Conservation (phyloP, 23 red algal genomes). For the Cyanidioschyzon merolae region DNA sequence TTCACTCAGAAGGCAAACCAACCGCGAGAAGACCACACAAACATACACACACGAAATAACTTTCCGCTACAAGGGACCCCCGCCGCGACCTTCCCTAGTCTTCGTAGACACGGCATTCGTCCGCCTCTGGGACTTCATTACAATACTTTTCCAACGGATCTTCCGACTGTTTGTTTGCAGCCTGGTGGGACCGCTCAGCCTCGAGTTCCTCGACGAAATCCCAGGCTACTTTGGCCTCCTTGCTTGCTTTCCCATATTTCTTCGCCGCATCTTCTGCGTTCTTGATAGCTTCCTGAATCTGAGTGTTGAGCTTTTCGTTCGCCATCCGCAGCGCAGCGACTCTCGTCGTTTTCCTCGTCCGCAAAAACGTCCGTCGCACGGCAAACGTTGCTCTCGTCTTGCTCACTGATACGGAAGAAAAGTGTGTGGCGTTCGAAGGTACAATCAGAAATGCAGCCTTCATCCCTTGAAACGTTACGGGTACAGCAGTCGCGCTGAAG, state of each 20-base stretch:
- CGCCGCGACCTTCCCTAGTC: constrained; percentile 27
- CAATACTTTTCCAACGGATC: constrained; percentile 96
- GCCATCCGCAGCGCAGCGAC: constrained; percentile 29
- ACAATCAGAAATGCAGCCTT: neutral
- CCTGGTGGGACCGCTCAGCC: constrained; percentile 87
- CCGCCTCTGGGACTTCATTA: constrained; percentile 87
- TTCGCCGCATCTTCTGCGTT: constrained; percentile 56
- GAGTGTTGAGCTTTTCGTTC: constrained; percentile 43
- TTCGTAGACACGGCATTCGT: constrained; percentile 92
- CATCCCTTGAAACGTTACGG: neutral
- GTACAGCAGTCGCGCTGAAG: neutral
- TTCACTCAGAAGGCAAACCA: no score
- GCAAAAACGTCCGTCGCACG: neutral
- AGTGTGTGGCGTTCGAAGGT: neutral
- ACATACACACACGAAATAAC: no score
- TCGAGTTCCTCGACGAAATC: constrained; percentile 96
- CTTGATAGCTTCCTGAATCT: constrained; percentile 67
- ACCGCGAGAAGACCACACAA: no score
- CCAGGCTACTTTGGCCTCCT: constrained; percentile 87
- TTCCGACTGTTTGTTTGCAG: constrained; percentile 8
- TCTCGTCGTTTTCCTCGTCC: neutral
- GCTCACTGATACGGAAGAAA: neutral
- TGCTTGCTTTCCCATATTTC: constrained; percentile 66
- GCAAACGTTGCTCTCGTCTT: neutral
- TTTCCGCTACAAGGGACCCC: no score